Base-by-base conservation (phyloP, 176 grass and related monocot genomes). In the Eragrostis nindensis region DNA sequence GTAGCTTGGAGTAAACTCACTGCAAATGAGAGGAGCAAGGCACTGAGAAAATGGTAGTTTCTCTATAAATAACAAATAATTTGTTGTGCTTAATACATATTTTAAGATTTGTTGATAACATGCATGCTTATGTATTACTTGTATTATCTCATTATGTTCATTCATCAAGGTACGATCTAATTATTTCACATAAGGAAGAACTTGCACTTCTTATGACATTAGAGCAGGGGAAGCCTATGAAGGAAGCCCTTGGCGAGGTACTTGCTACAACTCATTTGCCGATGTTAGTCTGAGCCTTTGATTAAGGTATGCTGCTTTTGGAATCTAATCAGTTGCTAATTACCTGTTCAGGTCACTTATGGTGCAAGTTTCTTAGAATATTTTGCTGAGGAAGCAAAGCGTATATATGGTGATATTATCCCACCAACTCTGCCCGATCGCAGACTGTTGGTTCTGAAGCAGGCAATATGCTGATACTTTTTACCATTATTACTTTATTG, bases 1-100 rank as follows among this genome's bases (percentile, higher is more conserved):
- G 57, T 62, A 98, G 95, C 92, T 91, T 98, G 95, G 95, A 98
- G 95, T 87, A 95, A 91, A 79, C 83, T 92, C 71, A 98, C 95
- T 25, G 95, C 92, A 53, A 90, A 19, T 84, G 90, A 95, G 63
- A 94, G 95, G 86, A 93, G 92, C 92, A 98, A 95, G 76, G 52
- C 77, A 76, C 79, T 98, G 36, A 98, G 92, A 70, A 98, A 98
- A 91, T 98, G 95, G 95, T 98, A 93, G 5, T 55, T 75, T 80
- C 16, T 68, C 83, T 41, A 44, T n/a, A 80, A 74, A 46, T 21
- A 44, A 29, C 57, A 24, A 54, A 54, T 21, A 54, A 54, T 21
- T 21, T 70, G 42, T 27, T 78, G 12, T 81, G 48, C 76, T 55
- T 70, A 76, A 66, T 66, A 32, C 2, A 9, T 9, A 62, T 66